A percentile compares a stretch with the other conserved stretches of the same genome.
These are phyloP conservation scores for Drosera capensis DNA, from an alignment of 148 eudicot genomes.

Conservation along the genomic window DNA sequence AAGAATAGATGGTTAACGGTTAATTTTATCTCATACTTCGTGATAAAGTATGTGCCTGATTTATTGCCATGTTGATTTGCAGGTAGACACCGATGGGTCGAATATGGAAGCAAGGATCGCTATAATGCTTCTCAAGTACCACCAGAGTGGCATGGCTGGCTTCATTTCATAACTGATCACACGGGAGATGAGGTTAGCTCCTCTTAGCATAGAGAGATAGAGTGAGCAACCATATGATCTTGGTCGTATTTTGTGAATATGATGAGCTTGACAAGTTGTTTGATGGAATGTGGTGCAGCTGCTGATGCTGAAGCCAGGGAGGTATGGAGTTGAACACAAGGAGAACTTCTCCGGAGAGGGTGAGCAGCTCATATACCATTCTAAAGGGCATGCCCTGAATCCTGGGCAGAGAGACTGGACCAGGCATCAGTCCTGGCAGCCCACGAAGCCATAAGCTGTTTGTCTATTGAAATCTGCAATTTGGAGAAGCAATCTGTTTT, in stretches of 20 bases:
- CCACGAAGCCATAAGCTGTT: conserved; percentile 38
- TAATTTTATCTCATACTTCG: neutral
- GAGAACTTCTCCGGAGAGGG: conserved; percentile 93
- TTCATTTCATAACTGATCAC: conserved; percentile 78
- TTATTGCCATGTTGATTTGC: conserved; percentile 5
- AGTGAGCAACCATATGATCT: too few species aligned
- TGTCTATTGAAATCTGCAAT: neutral
- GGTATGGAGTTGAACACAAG: conserved; percentile 78
- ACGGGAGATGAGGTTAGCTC: conserved; percentile 84
- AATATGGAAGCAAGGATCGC: conserved; percentile 71
- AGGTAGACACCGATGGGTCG: conserved; percentile 99
- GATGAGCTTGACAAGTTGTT: neutral
- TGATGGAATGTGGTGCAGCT: conserved; percentile 37
- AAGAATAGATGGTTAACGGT: neutral
- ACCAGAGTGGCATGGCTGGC: conserved; percentile 99
- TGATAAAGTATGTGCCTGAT: neutral
- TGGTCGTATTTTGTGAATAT: too few species aligned
- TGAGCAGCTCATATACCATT: conserved; percentile 80
- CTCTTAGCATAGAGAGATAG: too few species aligned
- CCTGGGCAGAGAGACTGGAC: conserved; percentile 99
- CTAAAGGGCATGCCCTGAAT: conserved; percentile 82
- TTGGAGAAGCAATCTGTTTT: conserved; percentile 3
- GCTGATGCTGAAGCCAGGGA: conserved; percentile 62
- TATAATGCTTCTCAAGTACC: conserved; percentile 99
- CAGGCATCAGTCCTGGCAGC: conserved; percentile 84